phyloP scores from a whole-genome alignment of 73 alveolate genomes.

The Paramecium bursaria region DNA sequence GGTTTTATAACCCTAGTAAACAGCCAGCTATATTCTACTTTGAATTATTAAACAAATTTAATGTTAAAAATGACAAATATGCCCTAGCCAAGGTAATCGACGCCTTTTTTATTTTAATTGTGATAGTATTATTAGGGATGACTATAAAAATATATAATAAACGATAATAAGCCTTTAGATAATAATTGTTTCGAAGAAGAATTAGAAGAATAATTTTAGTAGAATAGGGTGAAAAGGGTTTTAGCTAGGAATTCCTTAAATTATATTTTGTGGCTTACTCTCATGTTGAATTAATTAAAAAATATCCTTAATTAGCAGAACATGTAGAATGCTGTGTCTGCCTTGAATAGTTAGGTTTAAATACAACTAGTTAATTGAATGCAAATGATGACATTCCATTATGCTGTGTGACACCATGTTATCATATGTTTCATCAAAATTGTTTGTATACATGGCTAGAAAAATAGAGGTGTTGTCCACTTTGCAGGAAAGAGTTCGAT shows the following conservation, averaged over 20 bases:
- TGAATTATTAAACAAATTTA: slow-evolving; percentile 14
- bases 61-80: background rate
- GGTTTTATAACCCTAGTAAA: slow-evolving; percentile 12
- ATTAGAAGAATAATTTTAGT: slow-evolving; percentile 44
- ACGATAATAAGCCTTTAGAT: background rate
- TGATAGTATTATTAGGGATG: background rate
- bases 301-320: slow-evolving; percentile 46
- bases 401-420: slow-evolving; percentile 54
- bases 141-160: background rate
- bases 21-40: slow-evolving; percentile 27
- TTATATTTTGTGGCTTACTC: slow-evolving; percentile 1
- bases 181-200: background rate
- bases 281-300: slow-evolving; percentile 24
- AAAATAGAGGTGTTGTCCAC: slow-evolving; percentile 44
- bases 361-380: background rate
- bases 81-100: background rate
- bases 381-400: slow-evolving; percentile 28
- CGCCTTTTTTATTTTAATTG: background rate
- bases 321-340: slow-evolving; percentile 47
- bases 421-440: slow-evolving; percentile 53
- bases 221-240: background rate
- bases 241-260: slow-evolving; percentile 21
- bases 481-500: slow-evolving; percentile 17
- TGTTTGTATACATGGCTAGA: slow-evolving; percentile 42
- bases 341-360: slow-evolving; percentile 41